These are phyloP conservation scores for Epichloe festucae DNA, from an alignment of 2,329 filamentous ascomycete genomes.

Conservation along the genomic window DNA sequence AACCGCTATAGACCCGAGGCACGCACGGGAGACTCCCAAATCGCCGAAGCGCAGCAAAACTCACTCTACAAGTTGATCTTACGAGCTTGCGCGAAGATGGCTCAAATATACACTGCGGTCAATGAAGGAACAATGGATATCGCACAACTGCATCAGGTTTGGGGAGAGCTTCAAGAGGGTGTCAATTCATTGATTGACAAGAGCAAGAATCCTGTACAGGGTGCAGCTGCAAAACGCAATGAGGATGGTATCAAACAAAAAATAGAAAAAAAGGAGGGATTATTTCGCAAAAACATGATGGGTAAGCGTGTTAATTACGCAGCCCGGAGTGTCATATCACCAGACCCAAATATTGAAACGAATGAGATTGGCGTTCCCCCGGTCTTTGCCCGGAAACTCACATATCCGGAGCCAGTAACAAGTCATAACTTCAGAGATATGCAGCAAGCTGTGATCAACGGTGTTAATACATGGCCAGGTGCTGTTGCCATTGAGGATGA, in stretches of 20 bases:
- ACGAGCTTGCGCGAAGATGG: slow-evolving; percentile 58
- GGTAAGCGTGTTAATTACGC: slow-evolving; percentile 99
- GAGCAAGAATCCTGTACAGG: slow-evolving; percentile 71
- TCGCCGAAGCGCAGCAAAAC: slow-evolving; percentile 84
- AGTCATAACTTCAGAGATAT: slow-evolving; percentile 94
- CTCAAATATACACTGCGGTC: slow-evolving; percentile 49
- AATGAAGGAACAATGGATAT: slow-evolving; percentile 37
- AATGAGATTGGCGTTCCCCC: slow-evolving; percentile 98
- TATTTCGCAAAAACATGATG: slow-evolving; percentile 99
- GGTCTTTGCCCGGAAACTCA: slow-evolving; percentile 93
- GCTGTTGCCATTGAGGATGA: slow-evolving; percentile 93
- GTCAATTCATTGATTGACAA: slow-evolving; percentile 91
- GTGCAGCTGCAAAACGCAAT: slow-evolving; percentile 61
- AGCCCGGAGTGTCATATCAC: slow-evolving; percentile 92
- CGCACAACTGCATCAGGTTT: slow-evolving; percentile 66
- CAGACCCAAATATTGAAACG: slow-evolving; percentile 96
- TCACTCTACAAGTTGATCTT: slow-evolving; percentile 76
- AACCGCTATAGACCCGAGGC: slow-evolving; percentile 87
- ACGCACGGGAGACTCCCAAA: slow-evolving; percentile 63
- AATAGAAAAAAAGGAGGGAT: slow-evolving; percentile 93
- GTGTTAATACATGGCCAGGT: slow-evolving; percentile 85
- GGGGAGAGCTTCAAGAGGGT: slow-evolving; percentile 71
- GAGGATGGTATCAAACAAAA: slow-evolving; percentile 96
- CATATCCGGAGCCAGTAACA: slow-evolving; percentile 93
- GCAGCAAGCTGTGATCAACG: slow-evolving; percentile 92